Evolutionary conservation across 2,329 filamentous ascomycete genomes (phyloP).

Genomic region (Beauveria varroae): DNA sequence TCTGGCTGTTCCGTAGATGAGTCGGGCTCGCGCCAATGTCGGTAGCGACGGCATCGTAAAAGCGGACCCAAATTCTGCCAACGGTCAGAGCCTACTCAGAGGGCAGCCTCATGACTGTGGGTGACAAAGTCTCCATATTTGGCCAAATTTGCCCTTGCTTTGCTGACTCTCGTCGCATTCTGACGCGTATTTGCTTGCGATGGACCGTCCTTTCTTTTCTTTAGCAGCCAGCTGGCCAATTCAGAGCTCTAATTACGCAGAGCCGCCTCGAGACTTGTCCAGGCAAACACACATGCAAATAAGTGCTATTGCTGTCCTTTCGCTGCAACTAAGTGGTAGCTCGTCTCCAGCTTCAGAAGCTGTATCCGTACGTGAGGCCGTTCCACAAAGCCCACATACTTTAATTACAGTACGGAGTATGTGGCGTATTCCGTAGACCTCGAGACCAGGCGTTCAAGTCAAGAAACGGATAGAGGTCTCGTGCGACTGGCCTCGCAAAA

Average conservation of each 20-base stretch:
- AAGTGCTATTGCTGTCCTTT: not conserved
- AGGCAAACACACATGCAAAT: not conserved
- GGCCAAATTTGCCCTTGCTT: not conserved
- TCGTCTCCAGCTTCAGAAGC: not conserved
- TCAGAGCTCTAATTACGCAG: not conserved
- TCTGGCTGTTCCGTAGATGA: conserved; percentile 2
- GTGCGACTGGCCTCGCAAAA: not conserved
- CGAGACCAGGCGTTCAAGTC: not conserved
- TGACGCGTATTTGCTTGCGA: not conserved
- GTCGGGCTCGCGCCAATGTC: conserved; percentile 6
- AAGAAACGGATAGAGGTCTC: not conserved
- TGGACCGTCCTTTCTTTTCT: not conserved
- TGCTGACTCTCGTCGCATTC: not conserved
- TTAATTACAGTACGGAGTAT: conserved; percentile 4
- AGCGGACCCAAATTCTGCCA: conserved; percentile 2
- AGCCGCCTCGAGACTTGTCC: not conserved
- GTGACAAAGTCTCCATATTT: conserved; percentile 7
- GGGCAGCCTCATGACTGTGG: not conserved
- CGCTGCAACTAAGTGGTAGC: not conserved
- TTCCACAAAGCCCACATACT: conserved; percentile 5
- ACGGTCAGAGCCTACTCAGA: not conserved
- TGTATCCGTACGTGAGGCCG: not conserved
- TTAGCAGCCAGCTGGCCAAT: not conserved
- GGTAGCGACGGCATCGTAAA: conserved; percentile 11
- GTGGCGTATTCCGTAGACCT: not conserved